Evolutionary conservation across 352 stramenopile genomes (phyloP).

Genomic region (Blastocystis sp.): DNA sequence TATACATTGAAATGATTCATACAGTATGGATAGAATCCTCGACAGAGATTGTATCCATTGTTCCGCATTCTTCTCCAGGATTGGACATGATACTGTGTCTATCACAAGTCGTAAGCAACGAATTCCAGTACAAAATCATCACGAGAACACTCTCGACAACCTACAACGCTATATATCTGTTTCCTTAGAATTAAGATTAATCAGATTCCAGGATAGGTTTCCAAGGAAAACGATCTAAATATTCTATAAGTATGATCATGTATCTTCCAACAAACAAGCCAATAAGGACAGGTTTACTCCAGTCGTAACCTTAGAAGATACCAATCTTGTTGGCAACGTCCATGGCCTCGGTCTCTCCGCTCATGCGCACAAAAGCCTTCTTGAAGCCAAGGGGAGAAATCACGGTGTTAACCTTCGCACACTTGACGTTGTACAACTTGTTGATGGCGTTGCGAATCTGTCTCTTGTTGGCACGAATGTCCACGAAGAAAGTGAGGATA

Average conservation of each 20-base stretch:
- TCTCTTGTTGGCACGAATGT: constrained; percentile 97
- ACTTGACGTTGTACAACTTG: constrained; percentile 98
- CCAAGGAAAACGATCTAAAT: no score
- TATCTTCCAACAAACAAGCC: neutral
- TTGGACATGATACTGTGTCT: neutral
- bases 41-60: neutral
- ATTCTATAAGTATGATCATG: no score
- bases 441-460: constrained; percentile 99
- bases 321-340: constrained; percentile 98
- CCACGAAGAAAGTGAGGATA: constrained; percentile 99
- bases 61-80: neutral
- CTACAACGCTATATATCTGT: no score
- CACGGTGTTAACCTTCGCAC: constrained; percentile 97
- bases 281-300: constrained; percentile 59
- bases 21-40: neutral
- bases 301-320: constrained; percentile 49
- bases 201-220: no score
- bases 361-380: constrained; percentile 98
- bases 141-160: no score
- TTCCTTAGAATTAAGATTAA: no score
- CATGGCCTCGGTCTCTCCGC: constrained; percentile 96
- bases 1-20: neutral
- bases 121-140: no score
- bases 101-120: neutral
- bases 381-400: constrained; percentile 97